Evolutionary conservation across 1,284 basidiomycete species (phyloP), one percentile per base, ranked within the genome.

Genomic region (Pyrrhoderma lamaoense): DNA sequence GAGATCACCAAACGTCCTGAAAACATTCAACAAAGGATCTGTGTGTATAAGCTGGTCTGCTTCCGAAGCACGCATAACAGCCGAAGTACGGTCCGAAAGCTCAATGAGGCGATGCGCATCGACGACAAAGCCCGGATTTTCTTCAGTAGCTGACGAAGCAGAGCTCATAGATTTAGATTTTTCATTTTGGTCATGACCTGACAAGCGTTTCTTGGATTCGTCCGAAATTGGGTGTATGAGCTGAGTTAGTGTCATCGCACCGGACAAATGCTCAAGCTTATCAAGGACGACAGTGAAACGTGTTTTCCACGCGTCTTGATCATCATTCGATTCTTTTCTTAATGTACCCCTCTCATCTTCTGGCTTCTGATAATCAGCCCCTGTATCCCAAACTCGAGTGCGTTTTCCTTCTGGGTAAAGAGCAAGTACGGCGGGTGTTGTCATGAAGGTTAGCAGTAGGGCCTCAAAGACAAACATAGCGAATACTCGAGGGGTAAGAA

Each of bases 401-500:
- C 48, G 71, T 65, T 45, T 79, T 16, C 31, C 72, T 3, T 77
- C 77, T 1, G 92, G 92, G 61, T 95, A 95, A 23, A 93, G 70
- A 54, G 73, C 66, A 3, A 83, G 76, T 11, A 93, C 91, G 44
- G 86, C 72, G 1, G 93, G 93, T 0, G 92, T 95, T 0, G 93
- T 96, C 73, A 90, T 77, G 66, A 89, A 90, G 0, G 93, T 96
- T 45, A 95, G 74, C 22, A 88, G 66, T 45, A 97, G 67, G 0
- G 93, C 91, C 66, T 91, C 89, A 31, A 96, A 70, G 21, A 95
- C 92, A 59, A 97, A 94, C 90, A 97, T 96, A 11, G 84, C 85
- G 62, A 88, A 88, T 8, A 87, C 82, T 23, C 72, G 69, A 52
- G 65, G 74, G 34, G 88, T 82, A 48, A 99, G 75, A 58, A 92